Evolutionary conservation across 768 basidiomycete species (phyloP), one percentile per base, ranked within the genome.

Genomic region (Sporobolomyces phaffii): DNA sequence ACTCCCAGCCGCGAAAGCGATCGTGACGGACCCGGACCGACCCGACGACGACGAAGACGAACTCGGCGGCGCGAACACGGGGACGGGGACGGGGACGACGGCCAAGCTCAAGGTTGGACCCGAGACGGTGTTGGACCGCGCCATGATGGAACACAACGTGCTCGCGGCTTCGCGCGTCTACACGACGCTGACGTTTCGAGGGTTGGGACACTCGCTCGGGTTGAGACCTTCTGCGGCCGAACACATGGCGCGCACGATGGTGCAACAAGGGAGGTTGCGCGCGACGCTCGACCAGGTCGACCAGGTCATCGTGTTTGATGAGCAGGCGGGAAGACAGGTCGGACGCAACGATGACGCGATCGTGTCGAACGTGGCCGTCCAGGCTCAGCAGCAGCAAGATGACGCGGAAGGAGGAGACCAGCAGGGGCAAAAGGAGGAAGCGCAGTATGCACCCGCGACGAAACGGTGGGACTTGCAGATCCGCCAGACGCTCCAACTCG

Each of bases 111-210:
- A 92, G 68, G 90, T 87, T 45, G 94, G 92, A 2, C 94, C 96
- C 5, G 87, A 90, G 9, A 98, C 93, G 14, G 93, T 99, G 24
- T 83, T 99, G 47, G 96, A 98, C 77, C 85, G 93, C 50, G 96
- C 96, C 9, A 92, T 99, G 50, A 90, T 98, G 87, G 96, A 99
- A 77, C 96, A 99, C 79, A 99, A 99, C 77, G 82, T 99, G 14
- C 84, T 97, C 68, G 91, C 93, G 6, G 92, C 91, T 77, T 94
- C 92, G 5, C 90, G 92, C 74, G 91, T 98, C 57, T 99, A 98
- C 77, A 91, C 90, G 77, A 98, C 97, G 74, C 96, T 99, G 80
- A 90, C 91, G 31, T 98, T 98, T 79, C 81, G 84, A 31, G 96
- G 94, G n/a, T 79, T 98, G 14, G 96, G 96, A 26, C 85, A 88